Evolutionary conservation across 805 yeast genomes (phyloP).

Genomic region (Metschnikowia kunwiensis): DNA sequence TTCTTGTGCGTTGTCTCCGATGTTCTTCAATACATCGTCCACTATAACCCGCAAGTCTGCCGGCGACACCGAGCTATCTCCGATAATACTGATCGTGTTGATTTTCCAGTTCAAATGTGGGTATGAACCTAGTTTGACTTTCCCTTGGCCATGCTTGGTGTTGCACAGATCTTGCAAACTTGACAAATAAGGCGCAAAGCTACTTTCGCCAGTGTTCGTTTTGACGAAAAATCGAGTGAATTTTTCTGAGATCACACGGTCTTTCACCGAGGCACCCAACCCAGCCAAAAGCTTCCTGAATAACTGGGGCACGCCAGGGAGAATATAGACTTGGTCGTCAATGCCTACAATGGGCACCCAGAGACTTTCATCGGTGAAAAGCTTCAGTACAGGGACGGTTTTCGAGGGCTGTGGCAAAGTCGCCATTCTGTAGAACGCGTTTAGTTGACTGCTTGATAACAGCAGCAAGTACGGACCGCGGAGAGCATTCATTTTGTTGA

Average conservation of each 20-base stretch:
- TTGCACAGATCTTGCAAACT: slow-evolving; percentile 45
- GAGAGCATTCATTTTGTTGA: slow-evolving; percentile 54
- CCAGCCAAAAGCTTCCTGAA: slow-evolving; percentile 54
- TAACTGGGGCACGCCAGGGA: slow-evolving; percentile 83
- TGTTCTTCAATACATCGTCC: slow-evolving; percentile 39
- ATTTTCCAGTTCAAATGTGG: slow-evolving; percentile 68
- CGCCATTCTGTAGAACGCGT: slow-evolving; percentile 78
- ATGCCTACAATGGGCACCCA: slow-evolving; percentile 87
- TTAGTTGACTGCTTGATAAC: slow-evolving; percentile 41
- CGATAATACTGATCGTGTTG: slow-evolving; percentile 73
- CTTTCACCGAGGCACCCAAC: slow-evolving; percentile 34
- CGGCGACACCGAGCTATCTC: slow-evolving; percentile 39
- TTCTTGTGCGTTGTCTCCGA: slow-evolving; percentile 53
- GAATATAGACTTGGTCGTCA: slow-evolving; percentile 59
- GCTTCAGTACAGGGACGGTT: slow-evolving; percentile 37
- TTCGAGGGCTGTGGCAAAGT: slow-evolving; percentile 51
- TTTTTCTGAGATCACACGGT: slow-evolving; percentile 23
- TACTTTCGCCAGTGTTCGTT: slow-evolving; percentile 60
- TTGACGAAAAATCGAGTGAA: slow-evolving; percentile 54
- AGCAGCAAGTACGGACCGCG: slow-evolving; percentile 34
- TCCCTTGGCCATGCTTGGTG: slow-evolving; percentile 25
- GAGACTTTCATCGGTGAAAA: slow-evolving; percentile 44
- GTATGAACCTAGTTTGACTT: slow-evolving; percentile 75
- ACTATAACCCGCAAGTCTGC: slow-evolving; percentile 44
- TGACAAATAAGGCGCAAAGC: slow-evolving; percentile 62